Conservation (phyloP, 371 early-diverging fungal species). For the Mucor saturninus region DNA sequence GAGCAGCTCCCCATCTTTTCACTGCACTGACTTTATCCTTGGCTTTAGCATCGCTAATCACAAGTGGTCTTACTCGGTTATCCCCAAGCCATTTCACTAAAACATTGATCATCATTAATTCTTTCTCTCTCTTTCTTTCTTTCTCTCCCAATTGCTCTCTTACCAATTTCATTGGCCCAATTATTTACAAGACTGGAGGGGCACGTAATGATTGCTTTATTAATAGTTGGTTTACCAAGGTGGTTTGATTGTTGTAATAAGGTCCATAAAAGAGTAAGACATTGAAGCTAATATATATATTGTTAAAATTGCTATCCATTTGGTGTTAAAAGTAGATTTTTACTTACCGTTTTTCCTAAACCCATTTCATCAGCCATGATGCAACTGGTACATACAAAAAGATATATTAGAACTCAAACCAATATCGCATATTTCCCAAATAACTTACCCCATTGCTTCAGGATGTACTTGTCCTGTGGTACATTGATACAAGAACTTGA, state of each 20-base stretch:
- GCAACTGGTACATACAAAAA: constrained; percentile 64
- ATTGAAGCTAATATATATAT: constrained; percentile 61
- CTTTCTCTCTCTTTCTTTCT: no score
- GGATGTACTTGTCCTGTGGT: constrained; percentile 77
- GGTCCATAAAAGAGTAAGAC: constrained; percentile 95
- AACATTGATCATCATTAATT: background rate
- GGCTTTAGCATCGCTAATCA: constrained; percentile 78
- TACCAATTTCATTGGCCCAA: constrained; percentile 86
- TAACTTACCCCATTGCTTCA: constrained; percentile 54
- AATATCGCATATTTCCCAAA: background rate
- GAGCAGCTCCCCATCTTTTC: constrained; percentile 79
- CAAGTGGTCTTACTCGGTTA: constrained; percentile 77
- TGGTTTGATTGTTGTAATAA: constrained; percentile 87
- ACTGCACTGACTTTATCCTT: constrained; percentile 84
- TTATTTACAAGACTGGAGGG: constrained; percentile 85
- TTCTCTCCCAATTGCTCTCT: background rate
- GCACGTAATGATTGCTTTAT: constrained; percentile 88
- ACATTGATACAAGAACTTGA: constrained; percentile 88
- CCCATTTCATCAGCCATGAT: constrained; percentile 99
- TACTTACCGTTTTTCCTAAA: constrained; percentile 82
- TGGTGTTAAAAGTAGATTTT: background rate
- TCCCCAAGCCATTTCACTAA: constrained; percentile 91
- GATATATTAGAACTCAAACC: background rate
- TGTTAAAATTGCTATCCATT: background rate
- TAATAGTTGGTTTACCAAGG: constrained; percentile 87